Percentiles rank a stretch among this genome's conserved stretches.
These are phyloP conservation scores for Xerocomellus intermedius DNA, from an alignment of 768 basidiomycete species.

Conservation along the genomic window DNA sequence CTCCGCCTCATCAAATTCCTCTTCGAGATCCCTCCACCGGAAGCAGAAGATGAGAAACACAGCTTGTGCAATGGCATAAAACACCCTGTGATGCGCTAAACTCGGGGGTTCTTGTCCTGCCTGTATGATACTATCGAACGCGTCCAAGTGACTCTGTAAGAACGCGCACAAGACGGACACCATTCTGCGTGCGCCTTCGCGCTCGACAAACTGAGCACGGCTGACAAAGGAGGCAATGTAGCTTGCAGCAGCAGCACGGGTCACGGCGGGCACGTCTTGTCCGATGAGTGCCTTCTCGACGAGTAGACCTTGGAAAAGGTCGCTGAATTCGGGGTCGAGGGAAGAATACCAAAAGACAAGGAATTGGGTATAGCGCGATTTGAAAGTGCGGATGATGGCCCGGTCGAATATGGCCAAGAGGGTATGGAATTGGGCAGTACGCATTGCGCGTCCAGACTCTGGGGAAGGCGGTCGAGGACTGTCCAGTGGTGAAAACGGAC, in stretches of 20 bases:
- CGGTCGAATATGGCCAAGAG: constrained; percentile 93
- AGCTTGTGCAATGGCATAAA: constrained; percentile 90
- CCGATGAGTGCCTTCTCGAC: constrained; percentile 83
- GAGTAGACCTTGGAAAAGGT: constrained; percentile 93
- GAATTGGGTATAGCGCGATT: constrained; percentile 97
- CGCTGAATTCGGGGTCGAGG: constrained; percentile 82
- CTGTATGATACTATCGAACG: constrained; percentile 52
- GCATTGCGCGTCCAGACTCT: constrained; percentile 39
- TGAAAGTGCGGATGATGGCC: constrained; percentile 91
- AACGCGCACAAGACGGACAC: constrained; percentile 86
- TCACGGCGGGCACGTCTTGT: constrained; percentile 60
- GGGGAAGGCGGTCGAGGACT: constrained; percentile 27
- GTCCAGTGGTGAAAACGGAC: constrained; percentile 19
- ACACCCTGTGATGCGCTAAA: constrained; percentile 60
- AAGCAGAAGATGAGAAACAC: constrained; percentile 98
- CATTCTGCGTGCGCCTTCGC: constrained; percentile 68
- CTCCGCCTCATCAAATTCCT: constrained; percentile 56
- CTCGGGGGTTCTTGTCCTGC: constrained; percentile 33
- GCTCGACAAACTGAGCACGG: constrained; percentile 82
- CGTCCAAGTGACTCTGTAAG: constrained; percentile 72
- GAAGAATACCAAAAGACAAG: constrained; percentile 95
- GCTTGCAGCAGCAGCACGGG: constrained; percentile 87
- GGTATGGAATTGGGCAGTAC: constrained; percentile 72
- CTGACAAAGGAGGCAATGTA: constrained; percentile 93
- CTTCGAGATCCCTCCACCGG: constrained; percentile 85